Conservation (phyloP, 352 stramenopile genomes). For the Pythium aquatile region DNA sequence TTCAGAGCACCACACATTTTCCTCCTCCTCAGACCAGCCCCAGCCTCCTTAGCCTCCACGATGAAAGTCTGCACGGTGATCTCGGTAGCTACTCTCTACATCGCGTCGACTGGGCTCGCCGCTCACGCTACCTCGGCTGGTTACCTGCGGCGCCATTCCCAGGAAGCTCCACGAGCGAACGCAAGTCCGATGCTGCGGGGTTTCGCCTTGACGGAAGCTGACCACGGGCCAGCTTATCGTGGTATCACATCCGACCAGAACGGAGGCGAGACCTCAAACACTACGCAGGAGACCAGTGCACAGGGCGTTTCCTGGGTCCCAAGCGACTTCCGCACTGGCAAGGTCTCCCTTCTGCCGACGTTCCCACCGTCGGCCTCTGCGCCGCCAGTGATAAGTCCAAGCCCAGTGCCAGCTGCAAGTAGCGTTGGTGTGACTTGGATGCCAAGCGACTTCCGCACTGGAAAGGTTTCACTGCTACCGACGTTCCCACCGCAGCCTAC, state of each 20-base stretch:
- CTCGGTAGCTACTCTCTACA: not conserved
- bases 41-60: not conserved
- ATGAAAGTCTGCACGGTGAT: not conserved
- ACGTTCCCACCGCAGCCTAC: not conserved
- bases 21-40: not conserved
- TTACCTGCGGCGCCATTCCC: not conserved
- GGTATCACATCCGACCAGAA: too few species aligned
- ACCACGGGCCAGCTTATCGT: not conserved
- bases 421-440: not conserved
- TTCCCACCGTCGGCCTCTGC: not conserved
- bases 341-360: not conserved
- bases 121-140: not conserved
- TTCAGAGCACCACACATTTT: not conserved
- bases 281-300: not conserved
- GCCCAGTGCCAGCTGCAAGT: not conserved
- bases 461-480: not conserved
- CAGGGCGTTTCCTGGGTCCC: not conserved
- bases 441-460: conserved; percentile 1
- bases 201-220: not conserved
- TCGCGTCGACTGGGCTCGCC: not conserved
- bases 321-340: not conserved
- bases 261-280: too few species aligned
- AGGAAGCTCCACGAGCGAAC: not conserved
- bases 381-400: not conserved
- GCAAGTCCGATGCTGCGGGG: not conserved